A percentile compares a stretch with the other conserved stretches of the same genome.
phyloP scores from a whole-genome alignment of 1,139 yeast species.

The Suhomyces atakaporum region DNA sequence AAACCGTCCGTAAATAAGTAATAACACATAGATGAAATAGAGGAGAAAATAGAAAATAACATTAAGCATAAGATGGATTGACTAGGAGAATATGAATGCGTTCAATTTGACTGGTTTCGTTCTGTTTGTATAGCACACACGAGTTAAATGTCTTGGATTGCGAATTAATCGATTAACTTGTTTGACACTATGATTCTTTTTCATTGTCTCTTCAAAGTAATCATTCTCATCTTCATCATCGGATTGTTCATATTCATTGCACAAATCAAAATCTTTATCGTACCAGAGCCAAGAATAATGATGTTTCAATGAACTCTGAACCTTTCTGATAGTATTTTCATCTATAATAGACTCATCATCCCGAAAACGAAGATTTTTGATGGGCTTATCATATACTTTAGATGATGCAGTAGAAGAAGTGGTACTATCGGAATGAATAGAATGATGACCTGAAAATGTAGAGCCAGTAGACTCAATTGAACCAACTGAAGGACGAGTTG shows the following conservation, averaged over 20 bases:
- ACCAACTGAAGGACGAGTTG: conserved; percentile 16
- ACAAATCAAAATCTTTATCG: conserved; percentile 35
- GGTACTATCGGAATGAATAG: conserved; percentile 17
- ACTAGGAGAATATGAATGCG: conserved; percentile 28
- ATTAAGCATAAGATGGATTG: conserved; percentile 6
- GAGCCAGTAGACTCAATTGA: conserved; percentile 17
- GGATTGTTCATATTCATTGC: conserved; percentile 29
- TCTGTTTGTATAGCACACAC: conserved; percentile 37
- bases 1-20: conserved; percentile 2
- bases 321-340: conserved; percentile 1
- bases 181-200: conserved; percentile 24
- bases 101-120: conserved; percentile 28
- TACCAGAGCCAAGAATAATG: conserved; percentile 41
- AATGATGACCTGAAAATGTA: conserved; percentile 13
- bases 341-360: conserved; percentile 23
- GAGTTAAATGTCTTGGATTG: conserved; percentile 16
- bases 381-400: conserved; percentile 4
- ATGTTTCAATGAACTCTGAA: conserved; percentile 3
- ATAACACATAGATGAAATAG: conserved; percentile 11
- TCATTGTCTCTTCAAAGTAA: conserved; percentile 10
- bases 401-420: conserved; percentile 14
- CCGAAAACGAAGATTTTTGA: conserved; percentile 18
- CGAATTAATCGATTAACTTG: conserved; percentile 29
- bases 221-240: conserved; percentile 23
- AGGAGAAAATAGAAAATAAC: background rate